phyloP scores from a whole-genome alignment of 768 basidiomycete species.

The Pholiota microspora region DNA sequence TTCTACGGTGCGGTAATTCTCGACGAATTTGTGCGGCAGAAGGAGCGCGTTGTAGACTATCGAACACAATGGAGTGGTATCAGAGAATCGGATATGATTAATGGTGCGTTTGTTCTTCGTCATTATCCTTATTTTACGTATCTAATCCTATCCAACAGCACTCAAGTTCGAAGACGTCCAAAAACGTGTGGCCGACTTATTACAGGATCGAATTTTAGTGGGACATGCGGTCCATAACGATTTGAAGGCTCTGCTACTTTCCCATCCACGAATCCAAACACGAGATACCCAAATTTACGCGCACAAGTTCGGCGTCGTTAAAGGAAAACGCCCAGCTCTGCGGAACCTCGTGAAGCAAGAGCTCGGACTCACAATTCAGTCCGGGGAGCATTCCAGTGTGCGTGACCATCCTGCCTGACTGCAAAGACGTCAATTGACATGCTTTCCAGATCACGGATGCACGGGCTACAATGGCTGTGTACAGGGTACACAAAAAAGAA shows the following conservation, averaged over 20 bases:
- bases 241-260: conserved; percentile 74
- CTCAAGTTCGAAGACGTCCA: conserved; percentile 80
- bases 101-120: conserved; percentile 39
- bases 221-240: conserved; percentile 94
- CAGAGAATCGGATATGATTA: conserved; percentile 66
- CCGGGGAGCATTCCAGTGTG: conserved; percentile 90
- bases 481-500: conserved; percentile 72
- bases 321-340: conserved; percentile 69
- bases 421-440: not conserved
- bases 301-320: conserved; percentile 55
- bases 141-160: conserved; percentile 38
- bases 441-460: conserved; percentile 79
- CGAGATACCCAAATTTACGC: conserved; percentile 72
- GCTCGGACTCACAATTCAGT: conserved; percentile 76
- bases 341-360: conserved; percentile 80
- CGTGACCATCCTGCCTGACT: conserved; percentile 26
- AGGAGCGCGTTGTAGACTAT: conserved; percentile 90
- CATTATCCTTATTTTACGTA: not conserved
- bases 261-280: conserved; percentile 61
- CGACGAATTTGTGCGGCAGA: conserved; percentile 84
- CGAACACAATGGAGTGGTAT: conserved; percentile 89
- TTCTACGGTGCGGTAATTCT: conserved; percentile 77
- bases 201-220: conserved; percentile 77
- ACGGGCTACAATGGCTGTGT: conserved; percentile 93
- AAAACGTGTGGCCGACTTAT: conserved; percentile 67